Evolutionary conservation across 139 green algal genomes (phyloP), one percentile per base, ranked within the genome.

Genomic region (Astrephomene gubernaculifera): DNA sequence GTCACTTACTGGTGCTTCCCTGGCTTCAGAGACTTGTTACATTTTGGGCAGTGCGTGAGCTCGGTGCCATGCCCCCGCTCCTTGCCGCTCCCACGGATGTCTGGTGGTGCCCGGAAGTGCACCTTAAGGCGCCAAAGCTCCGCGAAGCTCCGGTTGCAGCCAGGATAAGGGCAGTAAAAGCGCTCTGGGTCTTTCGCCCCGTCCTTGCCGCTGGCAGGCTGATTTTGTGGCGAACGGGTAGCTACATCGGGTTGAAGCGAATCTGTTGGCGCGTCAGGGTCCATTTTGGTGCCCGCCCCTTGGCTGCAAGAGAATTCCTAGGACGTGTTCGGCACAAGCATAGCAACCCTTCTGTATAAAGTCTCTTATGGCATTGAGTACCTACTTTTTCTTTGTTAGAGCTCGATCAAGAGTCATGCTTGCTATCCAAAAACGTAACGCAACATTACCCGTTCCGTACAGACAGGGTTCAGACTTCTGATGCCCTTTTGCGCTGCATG

Each of bases 1-100:
- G n/a, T n/a, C n/a, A n/a, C n/a, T n/a, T n/a, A n/a, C n/a, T 98
- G 95, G 87, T 98, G 94, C 83, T 95, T 96, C 21, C 95, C 94
- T 14, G 94, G 92, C 67, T 96, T 95, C 17, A 98, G 82, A n/a
- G 90, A 86, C 79, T 95, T 95, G 29, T 87, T 88, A 67, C 95
- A 98, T 79, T 97, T 96, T 29, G 95, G 95, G 87, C 95, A 98
- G 39, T 90, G 89, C 53, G 87, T 87, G 17, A 98, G 91, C 85
- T 98, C 95, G n/a, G 86, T 92, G 33, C 95, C 95, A 74, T 98
- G 95, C 24, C 95, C 95, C 12, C 95, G 89, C 87, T 98, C 95
- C 85, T 96, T 96, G 61, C 95, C 95, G 36, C 83, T 93, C 67
- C 95, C 95, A 39, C 95, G 86, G 29, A 96, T 92, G 71, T 98